Base-by-base conservation (phyloP, 805 yeast genomes). In the Candida silvicultrix region DNA sequence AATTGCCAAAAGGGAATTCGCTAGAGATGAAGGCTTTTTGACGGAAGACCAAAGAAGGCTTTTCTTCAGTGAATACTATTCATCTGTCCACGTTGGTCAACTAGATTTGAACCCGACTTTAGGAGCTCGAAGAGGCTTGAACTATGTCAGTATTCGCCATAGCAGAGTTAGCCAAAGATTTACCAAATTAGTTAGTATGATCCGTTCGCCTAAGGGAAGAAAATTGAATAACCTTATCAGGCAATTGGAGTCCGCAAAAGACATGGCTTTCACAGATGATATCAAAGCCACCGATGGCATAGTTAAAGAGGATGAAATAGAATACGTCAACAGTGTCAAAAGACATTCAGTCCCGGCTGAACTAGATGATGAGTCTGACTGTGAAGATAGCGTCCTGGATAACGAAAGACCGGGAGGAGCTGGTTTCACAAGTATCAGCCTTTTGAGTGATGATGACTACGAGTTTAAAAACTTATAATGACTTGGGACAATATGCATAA, bases 1-100 rank as follows among this genome's bases (percentile, higher is more conserved):
- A 2, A 5, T 55, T 12, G 48, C 44, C 5, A 29, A 45, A 1
- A 39, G 18, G 9, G 35, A 41, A 0, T 50, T 56, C 31, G 40
- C 29, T 3, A 44, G 40, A 1, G 35, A 36, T 5, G 57, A 54
- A n/a, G 63, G 63, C 1, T 52, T 51, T 25, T 41, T 59, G 10
- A 50, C 45, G 2, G 47, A 32, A 2, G 20, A 39, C 5, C 61
- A 58, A 23, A 38, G 42, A 6, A 45, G 41, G 3, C 49, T 48
- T n/a, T 58, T 58, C 40, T 47, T 55, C 34, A 46, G 54, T 11
- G 45, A 40, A 12, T 49, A 46, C 35, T 48, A 43, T 22, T 44
- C 50, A 9, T 38, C 42, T 3, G 45, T 40, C 7, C 46, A 32
- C 31, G 37, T 39, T 31, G 38, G 31, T 38, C 15, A 15, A 4